Evolutionary conservation across 23 red algal genomes (phyloP), one percentile per base, ranked within the genome.

Genomic region (Gracilaria gracilis): DNA sequence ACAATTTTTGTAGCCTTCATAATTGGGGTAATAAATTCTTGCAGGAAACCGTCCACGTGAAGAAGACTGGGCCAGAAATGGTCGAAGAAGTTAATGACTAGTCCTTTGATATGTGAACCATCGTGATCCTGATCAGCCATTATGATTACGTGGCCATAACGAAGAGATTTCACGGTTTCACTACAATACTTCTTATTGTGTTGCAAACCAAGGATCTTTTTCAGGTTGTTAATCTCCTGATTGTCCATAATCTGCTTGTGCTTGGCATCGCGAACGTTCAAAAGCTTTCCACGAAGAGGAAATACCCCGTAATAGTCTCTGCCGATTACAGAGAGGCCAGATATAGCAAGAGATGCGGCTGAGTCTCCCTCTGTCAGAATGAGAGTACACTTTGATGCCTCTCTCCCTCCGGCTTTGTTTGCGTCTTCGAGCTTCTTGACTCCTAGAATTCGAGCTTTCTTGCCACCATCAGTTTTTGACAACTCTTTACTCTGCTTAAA

Each of bases 71-170:
- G 97, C 97, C 97, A 99, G 62, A 99, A 99, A 76, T 96, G 94
- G 61, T 99, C 88, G 42, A 99, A 96, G 61, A 99, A 89, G 81
- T 99, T 99, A 55, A 99, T 87, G 31, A 99, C 66, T 15, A 99
- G 91, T 20, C 97, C 97, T 59, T 99, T 99, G 90, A 99, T 99
- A 76, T 99, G 97, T 9, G 84, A 95, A 53, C 97, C 97, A 79
- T 99, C 97, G 79, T 99, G 94, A 83, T 99, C 97, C 75, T 99
- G 97, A 90, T 99, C 97, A 28, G 97, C 93, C 97, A 99, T 99
- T 54, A 99, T 95, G 53, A 99, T 57, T 21, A 99, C 97, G 47
- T 95, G 94, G 21, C 97, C 97, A 66, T 99, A 99, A 6, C 97
- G 91, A 59, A 99, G 89, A 65, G 73, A 67, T 69, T 99, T 96